A percentile compares a stretch with the other conserved stretches of the same genome.
Conservation (phyloP, 2,329 filamentous ascomycete species). For the Aspergillus sp. region DNA sequence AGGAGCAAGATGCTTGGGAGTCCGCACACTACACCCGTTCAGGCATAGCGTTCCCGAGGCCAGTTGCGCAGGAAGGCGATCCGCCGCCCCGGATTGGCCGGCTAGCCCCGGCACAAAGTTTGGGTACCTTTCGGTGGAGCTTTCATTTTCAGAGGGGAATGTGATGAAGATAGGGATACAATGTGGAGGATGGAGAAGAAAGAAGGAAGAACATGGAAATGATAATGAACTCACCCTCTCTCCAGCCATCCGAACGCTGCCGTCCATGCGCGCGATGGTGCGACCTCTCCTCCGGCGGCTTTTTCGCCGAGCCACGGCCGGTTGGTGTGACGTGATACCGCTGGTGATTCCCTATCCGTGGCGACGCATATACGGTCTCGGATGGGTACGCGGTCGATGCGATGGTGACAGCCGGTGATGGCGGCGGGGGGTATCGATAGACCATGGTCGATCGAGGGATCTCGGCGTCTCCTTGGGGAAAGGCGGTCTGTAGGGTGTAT, state of each 20-base stretch:
- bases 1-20: slow-evolving; percentile 18
- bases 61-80: slow-evolving; percentile 26
- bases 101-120: slow-evolving; percentile 12
- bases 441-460: slow-evolving; percentile 12
- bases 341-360: slow-evolving; percentile 17
- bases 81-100: slow-evolving; percentile 22
- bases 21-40: slow-evolving; percentile 16
- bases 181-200: not conserved
- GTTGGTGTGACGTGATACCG: slow-evolving; percentile 21
- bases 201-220: slow-evolving; percentile 2
- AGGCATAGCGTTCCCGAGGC: slow-evolving; percentile 36
- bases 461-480: slow-evolving; percentile 9
- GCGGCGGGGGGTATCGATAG: slow-evolving; percentile 9
- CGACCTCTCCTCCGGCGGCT: slow-evolving; percentile 15
- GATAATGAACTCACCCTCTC: slow-evolving; percentile 26
- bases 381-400: slow-evolving; percentile 11
- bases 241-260: slow-evolving; percentile 15
- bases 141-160: not conserved
- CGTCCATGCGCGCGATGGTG: slow-evolving; percentile 9
- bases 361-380: slow-evolving; percentile 19
- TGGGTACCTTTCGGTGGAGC: slow-evolving; percentile 9
- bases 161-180: not conserved
- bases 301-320: slow-evolving; percentile 19
- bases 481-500: slow-evolving; percentile 4
- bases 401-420: not conserved